phyloP scores from a whole-genome alignment of 2,329 filamentous ascomycete species.

The Talaromyces sp. region DNA sequence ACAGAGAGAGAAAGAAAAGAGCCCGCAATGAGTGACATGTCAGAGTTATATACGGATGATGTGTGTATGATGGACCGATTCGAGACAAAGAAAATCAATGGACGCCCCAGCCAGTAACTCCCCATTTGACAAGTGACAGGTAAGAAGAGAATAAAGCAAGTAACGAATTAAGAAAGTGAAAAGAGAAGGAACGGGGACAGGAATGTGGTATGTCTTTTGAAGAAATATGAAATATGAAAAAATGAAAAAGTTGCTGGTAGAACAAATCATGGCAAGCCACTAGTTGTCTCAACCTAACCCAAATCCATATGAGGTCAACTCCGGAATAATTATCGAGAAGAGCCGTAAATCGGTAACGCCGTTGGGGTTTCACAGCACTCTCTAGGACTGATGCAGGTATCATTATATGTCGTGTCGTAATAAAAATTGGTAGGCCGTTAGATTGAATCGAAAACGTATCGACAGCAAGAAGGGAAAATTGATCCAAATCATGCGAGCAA shows the following conservation, averaged over 20 bases:
- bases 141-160: background rate
- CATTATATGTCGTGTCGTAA: constrained; percentile 42
- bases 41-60: background rate
- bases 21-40: background rate
- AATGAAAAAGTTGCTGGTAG: background rate
- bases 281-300: background rate
- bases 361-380: constrained; percentile 34
- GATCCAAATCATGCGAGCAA: constrained; percentile 3
- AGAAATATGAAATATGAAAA: background rate
- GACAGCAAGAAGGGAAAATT: constrained; percentile 11
- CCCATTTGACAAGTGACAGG: background rate
- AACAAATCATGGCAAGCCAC: background rate
- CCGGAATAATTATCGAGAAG: constrained; percentile 19
- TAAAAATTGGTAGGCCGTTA: constrained; percentile 16
- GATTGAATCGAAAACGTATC: constrained; percentile 17
- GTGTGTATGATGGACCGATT: constrained; percentile 3
- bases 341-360: constrained; percentile 31
- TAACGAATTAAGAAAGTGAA: background rate
- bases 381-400: constrained; percentile 44
- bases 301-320: constrained; percentile 18
- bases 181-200: background rate
- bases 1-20: background rate
- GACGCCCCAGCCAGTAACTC: background rate
- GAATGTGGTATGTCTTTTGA: constrained; percentile 4
- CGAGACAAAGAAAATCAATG: background rate